Evolutionary conservation across 306 rosid species (phyloP), one percentile per base, ranked within the genome.

Genomic region (Quercus robur): DNA sequence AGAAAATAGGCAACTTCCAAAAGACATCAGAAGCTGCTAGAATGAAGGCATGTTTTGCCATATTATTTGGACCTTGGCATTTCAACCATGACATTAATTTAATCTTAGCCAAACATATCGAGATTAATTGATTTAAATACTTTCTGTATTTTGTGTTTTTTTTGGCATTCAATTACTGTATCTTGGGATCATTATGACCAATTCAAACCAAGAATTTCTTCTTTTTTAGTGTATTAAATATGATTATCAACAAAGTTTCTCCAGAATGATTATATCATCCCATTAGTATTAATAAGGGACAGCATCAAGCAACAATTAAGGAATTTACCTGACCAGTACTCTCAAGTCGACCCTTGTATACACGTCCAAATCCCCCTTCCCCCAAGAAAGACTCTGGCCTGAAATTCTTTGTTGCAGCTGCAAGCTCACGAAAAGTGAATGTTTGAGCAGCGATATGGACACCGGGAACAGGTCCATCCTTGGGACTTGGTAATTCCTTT

Each of bases 321-420:
- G 57, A 49, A 79, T 71, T 75, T 87, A 94, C 98, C 92, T 94
- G 98, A 75, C 89, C 89, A 20, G 94, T 89, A 85, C 90, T 86
- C 83, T 94, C 98, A 0, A 94, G 91, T 30, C 77, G 87, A 56
- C 98, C 98, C 87, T 89, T 94, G 86, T 94, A 94, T 46, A 94
- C 98, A 71, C 97, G 91, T 56, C 98, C 98, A 58, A 94, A 94
- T 33, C 98, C 98, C 77, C 98, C 98, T 88, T 94, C 98, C 77
- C 98, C 98, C 21, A 94, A 69, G 81, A 94, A 94, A 72, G 87
- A 90, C 57, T 94, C 97, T 7, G 94, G 94, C 83, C 85, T 85
- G 74, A 94, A 94, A 77, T 92, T 90, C 84, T 86, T 92, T 12
- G 98, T 94, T 49, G 97, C 97, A 6, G 84, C 81, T 0, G 89